Evolutionary conservation across 257 asterid species (phyloP), one percentile per base, ranked within the genome.

Genomic region (Scutellaria barbata): DNA sequence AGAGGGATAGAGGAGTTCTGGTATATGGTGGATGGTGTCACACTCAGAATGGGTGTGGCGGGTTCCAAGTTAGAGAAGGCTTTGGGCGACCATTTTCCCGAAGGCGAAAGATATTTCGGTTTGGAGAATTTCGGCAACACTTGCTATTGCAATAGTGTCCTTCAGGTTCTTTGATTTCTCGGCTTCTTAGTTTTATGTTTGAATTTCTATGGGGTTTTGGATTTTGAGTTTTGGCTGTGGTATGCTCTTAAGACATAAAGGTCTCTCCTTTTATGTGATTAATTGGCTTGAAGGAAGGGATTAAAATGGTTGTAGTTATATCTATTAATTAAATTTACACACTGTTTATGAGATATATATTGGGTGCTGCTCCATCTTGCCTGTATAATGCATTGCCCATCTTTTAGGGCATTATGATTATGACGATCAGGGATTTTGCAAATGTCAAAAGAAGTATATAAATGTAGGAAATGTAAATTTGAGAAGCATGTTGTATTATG

Each of bases 51-150:
- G 95, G 92, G 95, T 72, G 90, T 85, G 64, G 79, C 88, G 68
- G 89, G 95, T 75, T 88, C 95, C 41, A 86, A 80, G 80, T 81
- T 88, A 40, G 95, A 88, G 77, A 88, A 88, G 74, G 92, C 95
- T 46, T 70, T 88, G 63, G 92, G 92, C 35, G 95, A 88, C 75
- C 92, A 86, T 25, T 88, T 88, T 25, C 95, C 95, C 16, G 95
- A 88, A 68, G 95, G 95, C 41, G 95, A 88, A 60, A 79, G 95
- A 11, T 88, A 88, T 69, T 88, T 88, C 52, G 92, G 95, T 17
- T 80, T 88, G 69, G 92, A 88, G 82, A 88, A 88, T 80, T 88
- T 84, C 72, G 95, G 95, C 42, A 88, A 88, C 64, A 88, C 92
- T 59, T 86, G 95, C 65, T 88, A 88, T 48, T 86, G 92, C 81